Base-by-base conservation (phyloP, 2,329 filamentous ascomycete species). In the Paraconiothyrium sp. region DNA sequence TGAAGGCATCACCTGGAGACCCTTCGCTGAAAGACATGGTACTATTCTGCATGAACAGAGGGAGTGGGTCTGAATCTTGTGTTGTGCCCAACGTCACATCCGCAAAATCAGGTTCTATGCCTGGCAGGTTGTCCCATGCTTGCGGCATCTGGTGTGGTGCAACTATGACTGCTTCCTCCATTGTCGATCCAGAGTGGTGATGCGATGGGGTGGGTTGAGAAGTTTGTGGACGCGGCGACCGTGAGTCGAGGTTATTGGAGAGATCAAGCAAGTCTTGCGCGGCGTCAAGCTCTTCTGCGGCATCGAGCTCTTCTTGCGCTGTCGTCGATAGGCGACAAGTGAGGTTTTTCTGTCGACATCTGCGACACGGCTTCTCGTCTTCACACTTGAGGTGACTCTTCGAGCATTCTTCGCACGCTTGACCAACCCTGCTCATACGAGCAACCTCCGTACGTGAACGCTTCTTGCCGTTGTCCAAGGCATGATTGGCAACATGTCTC, bases 371-470 rank as follows among this genome's bases (percentile, higher is more conserved):
- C 72, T 86, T 86, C 49, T 82, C 78, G 63, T 86, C 84, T 62
- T 85, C 83, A 63, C 84, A 86, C 67, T 84, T 83, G 22, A 86
- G 74, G 66, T 86, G 84, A 2, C 83, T 80, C 24, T 80, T 77
- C 24, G 84, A 84, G 63, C 84, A 86, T 5, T 82, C 78, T 60
- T 83, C 83, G 62, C 84, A 86, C 0, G 84, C 84, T 69, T 85
- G 83, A 8, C 75, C 67, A 20, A 74, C 74, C 46, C 73, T 61
- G 37, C 66, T 72, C 14, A 72, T 64, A 24, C 72, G 73, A 27
- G 69, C 60, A n/a, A 68, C 73, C 20, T 70, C 69, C 44, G 62
- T 64, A 39, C 66, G 71, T 37, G 70, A 67, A 24, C 70, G 67
- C 60, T 75, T 73, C 55, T 68, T 72, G 22, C 67, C 64, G 50